Base-by-base conservation (phyloP, 2,329 filamentous ascomycete genomes). In the Penicillium fuscoglaucum region DNA sequence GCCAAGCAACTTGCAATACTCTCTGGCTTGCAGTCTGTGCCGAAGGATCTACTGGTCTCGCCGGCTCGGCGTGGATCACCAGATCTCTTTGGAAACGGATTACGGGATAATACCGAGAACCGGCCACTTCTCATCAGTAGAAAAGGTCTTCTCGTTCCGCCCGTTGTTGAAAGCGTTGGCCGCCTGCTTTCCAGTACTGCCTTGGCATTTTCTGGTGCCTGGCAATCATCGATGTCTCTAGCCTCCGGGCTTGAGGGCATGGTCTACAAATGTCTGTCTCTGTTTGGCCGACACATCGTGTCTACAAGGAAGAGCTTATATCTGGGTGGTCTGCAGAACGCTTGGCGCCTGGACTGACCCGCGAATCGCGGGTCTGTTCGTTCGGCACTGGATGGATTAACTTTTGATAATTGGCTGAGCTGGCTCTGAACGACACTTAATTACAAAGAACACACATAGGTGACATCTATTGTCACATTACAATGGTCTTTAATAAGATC, bases 271-370 rank as follows among this genome's bases (percentile, higher is more conserved):
- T 40, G 40, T 28, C 49, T 66, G 12, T 66, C 62, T 31, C 37
- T 55, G 6, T 26, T 53, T 39, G 61, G 59, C 17, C 41, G 54
- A 33, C 44, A 59, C 0, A 10, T 65, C 6, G 60, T 55, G 58
- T 61, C 58, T 48, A 58, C 57, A 13, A 61, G 44, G 41, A 61
- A 57, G 15, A 33, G 52, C 8, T 46, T 57, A 7, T 35, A 56
- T 35, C 28, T 55, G 9, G 55, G 44, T 3, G 43, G 51, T 4
- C 15, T 52, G 13, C 52, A 35, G 35, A 24, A 6, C 26, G 40
- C 39, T 29, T 17, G 13, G 29, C 33, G 9, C 9, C 3, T 37
- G n/a, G 9, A 7, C 3, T 24, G 19, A n/a, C 6, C 9, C 1
- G 19, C 9, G 9, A 15, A 26, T 26, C 9, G 35, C 10, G 9